Conservation (phyloP, 2,329 filamentous ascomycete genomes). For the Zalaria sp. region DNA sequence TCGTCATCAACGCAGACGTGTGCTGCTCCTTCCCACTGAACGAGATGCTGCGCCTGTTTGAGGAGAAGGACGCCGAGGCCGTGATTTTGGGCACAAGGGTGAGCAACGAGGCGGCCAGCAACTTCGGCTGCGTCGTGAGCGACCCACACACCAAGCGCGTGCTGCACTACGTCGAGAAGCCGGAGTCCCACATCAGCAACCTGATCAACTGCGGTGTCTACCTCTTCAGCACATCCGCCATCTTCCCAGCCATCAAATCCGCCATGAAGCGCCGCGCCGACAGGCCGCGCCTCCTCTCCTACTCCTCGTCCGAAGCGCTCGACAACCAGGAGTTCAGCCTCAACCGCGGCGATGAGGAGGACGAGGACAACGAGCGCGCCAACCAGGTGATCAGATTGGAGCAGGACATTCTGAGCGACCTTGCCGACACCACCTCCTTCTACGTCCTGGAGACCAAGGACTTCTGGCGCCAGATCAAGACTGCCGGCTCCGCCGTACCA, state of each 20-base stretch:
- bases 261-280: constrained; percentile 93
- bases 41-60: constrained; percentile 89
- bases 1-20: constrained; percentile 94
- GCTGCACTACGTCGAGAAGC: constrained; percentile 98
- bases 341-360: constrained; percentile 42
- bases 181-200: constrained; percentile 93
- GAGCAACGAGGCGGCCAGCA: constrained; percentile 77
- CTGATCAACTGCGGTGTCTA: constrained; percentile 99
- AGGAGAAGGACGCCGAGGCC: constrained; percentile 90
- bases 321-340: constrained; percentile 42
- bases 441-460: constrained; percentile 98
- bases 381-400: constrained; percentile 86
- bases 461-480: constrained; percentile 99
- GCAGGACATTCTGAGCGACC: constrained; percentile 89
- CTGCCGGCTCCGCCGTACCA: constrained; percentile 88
- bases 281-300: constrained; percentile 81
- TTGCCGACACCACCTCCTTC: constrained; percentile 95
- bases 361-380: constrained; percentile 61
- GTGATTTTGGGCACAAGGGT: constrained; percentile 91
- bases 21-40: constrained; percentile 96
- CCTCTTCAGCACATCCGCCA: constrained; percentile 87
- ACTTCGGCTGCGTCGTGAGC: constrained; percentile 96
- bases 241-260: constrained; percentile 87
- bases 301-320: constrained; percentile 89
- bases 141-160: constrained; percentile 89